phyloP scores from a whole-genome alignment of 176 grass and related monocot species.

The Typha latifolia region DNA sequence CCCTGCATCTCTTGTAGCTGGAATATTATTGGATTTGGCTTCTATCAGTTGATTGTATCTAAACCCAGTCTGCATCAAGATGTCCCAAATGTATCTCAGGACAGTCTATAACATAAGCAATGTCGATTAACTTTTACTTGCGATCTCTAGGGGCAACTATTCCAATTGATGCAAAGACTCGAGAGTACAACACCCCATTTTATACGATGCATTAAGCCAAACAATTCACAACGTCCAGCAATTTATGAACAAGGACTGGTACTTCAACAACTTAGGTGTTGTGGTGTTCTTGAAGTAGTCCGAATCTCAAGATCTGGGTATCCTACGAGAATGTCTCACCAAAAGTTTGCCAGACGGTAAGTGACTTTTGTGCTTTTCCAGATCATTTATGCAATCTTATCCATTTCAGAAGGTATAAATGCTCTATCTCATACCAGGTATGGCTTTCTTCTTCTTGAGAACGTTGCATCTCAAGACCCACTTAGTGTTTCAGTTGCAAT shows the following conservation, averaged over 20 bases:
- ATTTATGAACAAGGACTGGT: conserved; percentile 87
- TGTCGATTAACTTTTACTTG: conserved; percentile 2
- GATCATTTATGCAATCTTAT: conserved; percentile 8
- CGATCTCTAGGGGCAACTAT: conserved; percentile 66
- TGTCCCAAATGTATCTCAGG: too few relatives aligned
- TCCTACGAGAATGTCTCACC: conserved; percentile 95
- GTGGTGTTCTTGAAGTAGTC: conserved; percentile 97
- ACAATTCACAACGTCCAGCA: conserved; percentile 81
- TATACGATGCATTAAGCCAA: conserved; percentile 97
- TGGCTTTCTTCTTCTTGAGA: conserved; percentile 91
- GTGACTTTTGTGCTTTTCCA: conserved; percentile 18
- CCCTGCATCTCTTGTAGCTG: too few relatives aligned
- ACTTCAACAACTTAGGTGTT: conserved; percentile 88
- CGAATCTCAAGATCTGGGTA: conserved; percentile 97
- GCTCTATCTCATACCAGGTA: conserved; percentile 46
- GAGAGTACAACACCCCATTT: conserved; percentile 95
- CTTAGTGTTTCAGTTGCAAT: conserved; percentile 95
- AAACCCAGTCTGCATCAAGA: too few relatives aligned
- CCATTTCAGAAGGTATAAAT: conserved; percentile 7
- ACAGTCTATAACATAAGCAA: too few relatives aligned
- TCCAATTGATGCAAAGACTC: conserved; percentile 97
- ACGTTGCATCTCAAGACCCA: conserved; percentile 80
- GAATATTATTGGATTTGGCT: too few relatives aligned
- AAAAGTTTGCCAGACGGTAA: conserved; percentile 94
- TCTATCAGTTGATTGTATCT: too few relatives aligned